Evolutionary conservation across 768 basidiomycete genomes (phyloP).

Genomic region (Phylloporus scabripes): DNA sequence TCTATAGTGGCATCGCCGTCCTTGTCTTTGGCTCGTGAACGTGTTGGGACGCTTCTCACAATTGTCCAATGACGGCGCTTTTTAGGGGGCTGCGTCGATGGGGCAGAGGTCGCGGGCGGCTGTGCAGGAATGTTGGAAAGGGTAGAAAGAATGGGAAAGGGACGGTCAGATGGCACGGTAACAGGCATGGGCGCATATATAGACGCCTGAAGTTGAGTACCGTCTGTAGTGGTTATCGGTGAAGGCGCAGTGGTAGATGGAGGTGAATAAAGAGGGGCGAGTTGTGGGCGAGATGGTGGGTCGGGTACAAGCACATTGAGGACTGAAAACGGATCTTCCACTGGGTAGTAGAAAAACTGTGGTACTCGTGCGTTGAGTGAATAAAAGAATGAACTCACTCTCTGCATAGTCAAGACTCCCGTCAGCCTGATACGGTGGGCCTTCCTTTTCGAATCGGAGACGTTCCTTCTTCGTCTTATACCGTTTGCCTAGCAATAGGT

Average conservation of each 20-base stretch:
- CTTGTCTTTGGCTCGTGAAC: conserved; percentile 46
- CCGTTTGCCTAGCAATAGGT: conserved; percentile 49
- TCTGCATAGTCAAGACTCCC: conserved; percentile 75
- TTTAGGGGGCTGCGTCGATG: conserved; percentile 2
- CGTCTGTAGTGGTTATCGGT: neutral
- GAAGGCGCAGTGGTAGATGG: conserved; percentile 20
- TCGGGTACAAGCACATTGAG: conserved; percentile 62
- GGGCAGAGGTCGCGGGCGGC: neutral
- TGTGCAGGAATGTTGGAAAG: conserved; percentile 1
- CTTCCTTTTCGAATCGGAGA: conserved; percentile 68
- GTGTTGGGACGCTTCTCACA: conserved; percentile 43
- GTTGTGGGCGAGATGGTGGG: conserved; percentile 45
- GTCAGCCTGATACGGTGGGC: conserved; percentile 63
- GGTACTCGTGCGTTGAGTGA: neutral
- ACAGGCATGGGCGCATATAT: conserved; percentile 26
- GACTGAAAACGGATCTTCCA: conserved; percentile 75
- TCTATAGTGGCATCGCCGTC: conserved; percentile 39
- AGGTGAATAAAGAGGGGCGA: conserved; percentile 54
- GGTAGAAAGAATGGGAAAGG: conserved; percentile 15
- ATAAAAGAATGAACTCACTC: conserved; percentile 38
- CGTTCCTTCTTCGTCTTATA: conserved; percentile 81
- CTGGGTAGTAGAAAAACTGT: conserved; percentile 30
- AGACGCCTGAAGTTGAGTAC: neutral
- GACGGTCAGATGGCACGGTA: conserved; percentile 20
- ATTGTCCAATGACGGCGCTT: conserved; percentile 61